phyloP scores from a whole-genome alignment of 164 flowering plant species.

The Kingdonia uniflora region DNA sequence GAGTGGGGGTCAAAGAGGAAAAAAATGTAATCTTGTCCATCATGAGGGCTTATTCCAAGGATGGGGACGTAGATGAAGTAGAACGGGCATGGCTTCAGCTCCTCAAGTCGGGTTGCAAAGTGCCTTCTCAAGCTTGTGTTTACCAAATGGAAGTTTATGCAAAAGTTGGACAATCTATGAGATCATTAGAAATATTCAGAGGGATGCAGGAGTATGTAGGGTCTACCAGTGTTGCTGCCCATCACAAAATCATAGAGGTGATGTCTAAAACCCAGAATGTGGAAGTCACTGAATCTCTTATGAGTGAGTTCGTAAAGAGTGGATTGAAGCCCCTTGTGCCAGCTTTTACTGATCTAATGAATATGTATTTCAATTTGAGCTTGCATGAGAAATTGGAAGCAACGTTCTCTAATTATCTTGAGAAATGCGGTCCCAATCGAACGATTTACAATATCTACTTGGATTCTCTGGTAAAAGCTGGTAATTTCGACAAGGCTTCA shows the following conservation, averaged over 20 bases:
- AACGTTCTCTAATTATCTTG: conserved; percentile 46
- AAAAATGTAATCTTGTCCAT: conserved; percentile 67
- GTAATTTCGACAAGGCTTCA: conserved; percentile 57
- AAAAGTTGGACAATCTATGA: conserved; percentile 45
- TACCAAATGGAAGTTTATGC: conserved; percentile 75
- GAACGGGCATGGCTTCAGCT: conserved; percentile 69
- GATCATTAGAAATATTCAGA: conserved; percentile 58
- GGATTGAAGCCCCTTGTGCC: conserved; percentile 65
- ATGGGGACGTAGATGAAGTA: conserved; percentile 66
- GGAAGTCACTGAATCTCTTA: conserved; percentile 60
- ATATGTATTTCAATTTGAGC: conserved; percentile 45
- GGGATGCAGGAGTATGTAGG: conserved; percentile 40
- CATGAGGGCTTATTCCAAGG: conserved; percentile 69
- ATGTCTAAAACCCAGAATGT: conserved; percentile 51
- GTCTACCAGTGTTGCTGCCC: conserved; percentile 41
- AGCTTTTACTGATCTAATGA: conserved; percentile 48
- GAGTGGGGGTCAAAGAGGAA: conserved; percentile 53
- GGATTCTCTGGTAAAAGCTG: conserved; percentile 56
- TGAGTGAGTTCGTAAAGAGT: conserved; percentile 61
- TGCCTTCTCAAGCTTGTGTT: conserved; percentile 65
- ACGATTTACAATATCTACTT: conserved; percentile 53
- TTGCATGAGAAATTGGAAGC: conserved; percentile 62
- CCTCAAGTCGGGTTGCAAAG: conserved; percentile 20
- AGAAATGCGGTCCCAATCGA: conserved; percentile 53
- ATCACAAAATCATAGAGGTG: conserved; percentile 76